Evolutionary conservation across 2,329 filamentous ascomycete species (phyloP), one percentile per base, ranked within the genome.

Genomic region (Colletotrichum echinochloae): DNA sequence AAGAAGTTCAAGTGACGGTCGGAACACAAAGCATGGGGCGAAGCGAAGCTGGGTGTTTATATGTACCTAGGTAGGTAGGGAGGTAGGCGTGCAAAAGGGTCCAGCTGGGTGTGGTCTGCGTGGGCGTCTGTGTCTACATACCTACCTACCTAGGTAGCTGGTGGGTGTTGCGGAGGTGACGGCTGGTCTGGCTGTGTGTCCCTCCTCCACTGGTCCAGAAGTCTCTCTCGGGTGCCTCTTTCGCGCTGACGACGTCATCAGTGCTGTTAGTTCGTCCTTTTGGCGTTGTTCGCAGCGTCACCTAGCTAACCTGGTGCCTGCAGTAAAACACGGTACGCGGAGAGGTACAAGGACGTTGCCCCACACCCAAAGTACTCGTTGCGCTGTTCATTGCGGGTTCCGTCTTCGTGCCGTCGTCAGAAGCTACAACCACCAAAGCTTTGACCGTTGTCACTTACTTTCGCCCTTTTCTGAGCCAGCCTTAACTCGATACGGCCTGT

Each of bases 191-290:
- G 44, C 30, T 30, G 16, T 61, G 33, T 51, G 59, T 49, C 11
- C 9, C 44, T 30, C 59, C 44, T 46, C 44, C 30, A 37, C 26
- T 55, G 37, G 48, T 62, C 26, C 35, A 39, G 23, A 51, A 44
- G 44, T 8, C 60, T n/a, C 33, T 65, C 48, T 30, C 18, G 26
- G 54, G 70, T 71, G 71, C 69, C 69, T 73, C 69, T 60, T 71
- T 65, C 71, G 60, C 44, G 44, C 51, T 70, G 70, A 62, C 72
- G 70, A 73, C 72, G 72, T 73, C 72, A 73, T 73, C 64, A 23
- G 62, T 66, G 52, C 28, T 46, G 54, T 51, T 73, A 73, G 72
- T 64, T 71, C 63, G 49, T 52, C 56, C 60, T 70, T 64, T 65
- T 57, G 62, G 70, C 51, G 67, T 70, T 59, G 65, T 68, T 63